Evolutionary conservation across 345 rosid genomes (phyloP), one percentile per base, ranked within the genome.

Genomic region (Physaria fendleri): DNA sequence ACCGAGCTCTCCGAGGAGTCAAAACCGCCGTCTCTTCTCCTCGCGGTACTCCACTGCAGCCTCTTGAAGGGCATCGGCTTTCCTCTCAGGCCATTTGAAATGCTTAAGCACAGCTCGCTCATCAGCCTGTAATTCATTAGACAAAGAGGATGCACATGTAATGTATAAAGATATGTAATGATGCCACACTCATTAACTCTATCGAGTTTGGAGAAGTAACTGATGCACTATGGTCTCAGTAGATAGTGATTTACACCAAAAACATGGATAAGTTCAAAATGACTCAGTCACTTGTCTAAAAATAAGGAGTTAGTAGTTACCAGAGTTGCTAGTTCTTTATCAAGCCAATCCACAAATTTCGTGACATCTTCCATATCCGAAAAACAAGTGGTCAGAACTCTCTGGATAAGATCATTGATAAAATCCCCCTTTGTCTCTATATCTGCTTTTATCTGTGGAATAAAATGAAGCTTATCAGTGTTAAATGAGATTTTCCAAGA

Each of bases 41-140:
- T 18, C 80, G 2, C 88, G 87, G 61, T 85, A 91, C 62, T 87
- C 98, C 24, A 91, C 75, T 11, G 98, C 85, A 52, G 95, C 96
- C 72, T 88, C 98, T 62, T 88, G 75, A 62, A 91, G 48, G 43
- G 92, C 84, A 79, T 91, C 96, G 3, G 95, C 98, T 76, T 88
- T 91, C 64, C 53, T 77, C 79, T 91, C 98, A 5, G 96, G 98
- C 96, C 96, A 91, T 56, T 84, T 81, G 72, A 91, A 91, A 72
- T 91, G 92, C 84, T 91, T 91, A 59, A 88, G 65, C 53, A 91
- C 98, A 40, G 95, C 95, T 62, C 82, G 76, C 59, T 91, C 96
- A 71, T 91, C 98, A 20, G 88, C 92, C 98, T 87, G 76, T 45
- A 18, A 8, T 4, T 32, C 51, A 66, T 20, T 40, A 42, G 10